Evolutionary conservation across 2,329 filamentous ascomycete species (phyloP).

Genomic region (Sclerotinia subarctica): DNA sequence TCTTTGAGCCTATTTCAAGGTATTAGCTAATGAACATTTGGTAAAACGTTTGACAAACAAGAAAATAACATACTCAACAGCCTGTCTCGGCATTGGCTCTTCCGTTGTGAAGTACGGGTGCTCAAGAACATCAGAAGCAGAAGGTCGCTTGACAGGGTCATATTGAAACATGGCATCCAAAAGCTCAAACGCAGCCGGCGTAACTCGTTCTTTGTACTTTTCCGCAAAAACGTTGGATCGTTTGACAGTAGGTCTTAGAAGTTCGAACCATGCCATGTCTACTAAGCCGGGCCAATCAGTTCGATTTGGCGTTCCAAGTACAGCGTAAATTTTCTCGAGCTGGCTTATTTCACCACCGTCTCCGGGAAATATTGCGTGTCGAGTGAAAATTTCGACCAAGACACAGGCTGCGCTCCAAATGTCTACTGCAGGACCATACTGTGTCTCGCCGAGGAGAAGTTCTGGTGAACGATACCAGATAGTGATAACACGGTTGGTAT

Average conservation of each 20-base stretch:
- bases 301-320: constrained; percentile 83
- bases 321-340: constrained; percentile 91
- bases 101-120: constrained; percentile 88
- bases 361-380: constrained; percentile 89
- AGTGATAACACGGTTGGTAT: constrained; percentile 97
- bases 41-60: background rate
- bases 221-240: constrained; percentile 75
- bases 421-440: constrained; percentile 85
- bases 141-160: constrained; percentile 79
- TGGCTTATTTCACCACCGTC: constrained; percentile 96
- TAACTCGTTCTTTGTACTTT: constrained; percentile 74
- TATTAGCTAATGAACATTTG: constrained; percentile 30
- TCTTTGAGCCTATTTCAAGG: constrained; percentile 55
- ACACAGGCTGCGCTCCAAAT: constrained; percentile 98
- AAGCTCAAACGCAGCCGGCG: constrained; percentile 78
- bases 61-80: constrained; percentile 65
- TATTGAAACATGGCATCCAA: constrained; percentile 83
- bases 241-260: constrained; percentile 74
- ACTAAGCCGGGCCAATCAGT: constrained; percentile 83
- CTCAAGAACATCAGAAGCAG: constrained; percentile 76
- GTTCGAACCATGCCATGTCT: constrained; percentile 97
- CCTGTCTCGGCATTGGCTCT: constrained; percentile 72
- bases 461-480: constrained; percentile 97
- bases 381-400: constrained; percentile 92
- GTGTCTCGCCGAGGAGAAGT: constrained; percentile 83